Conservation (phyloP, 2,329 filamentous ascomycete genomes). For the Blumeriella jaapii region DNA sequence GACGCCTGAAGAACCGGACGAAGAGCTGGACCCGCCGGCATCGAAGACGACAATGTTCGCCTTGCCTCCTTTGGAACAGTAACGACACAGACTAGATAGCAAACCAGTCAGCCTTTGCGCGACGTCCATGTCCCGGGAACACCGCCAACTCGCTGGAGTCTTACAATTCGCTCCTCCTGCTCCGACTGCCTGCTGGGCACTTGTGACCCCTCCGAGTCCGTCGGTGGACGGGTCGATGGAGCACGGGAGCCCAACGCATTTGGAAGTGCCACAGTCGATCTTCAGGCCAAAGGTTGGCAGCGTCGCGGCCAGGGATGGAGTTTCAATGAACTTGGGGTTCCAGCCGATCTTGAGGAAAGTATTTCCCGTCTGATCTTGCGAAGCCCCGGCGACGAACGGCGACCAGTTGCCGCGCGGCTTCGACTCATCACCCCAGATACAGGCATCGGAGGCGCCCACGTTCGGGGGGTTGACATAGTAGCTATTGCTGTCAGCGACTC, state of each 20-base stretch:
- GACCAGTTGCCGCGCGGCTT: conserved; percentile 64
- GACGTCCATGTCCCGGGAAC: no score
- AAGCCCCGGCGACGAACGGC: conserved; percentile 66
- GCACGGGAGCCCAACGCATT: conserved; percentile 66
- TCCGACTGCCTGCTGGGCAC: conserved; percentile 41
- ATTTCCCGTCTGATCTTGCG: conserved; percentile 50
- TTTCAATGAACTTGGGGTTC: conserved; percentile 62
- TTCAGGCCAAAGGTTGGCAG: conserved; percentile 56
- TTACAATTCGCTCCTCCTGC: conserved; percentile 57
- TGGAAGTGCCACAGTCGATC: conserved; percentile 53
- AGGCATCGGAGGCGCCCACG: conserved; percentile 45
- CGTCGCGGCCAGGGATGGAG: conserved; percentile 29
- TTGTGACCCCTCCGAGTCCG: conserved; percentile 46
- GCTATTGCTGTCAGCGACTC: conserved; percentile 30
- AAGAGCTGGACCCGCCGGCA: conserved; percentile 16
- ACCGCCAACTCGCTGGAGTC: no score
- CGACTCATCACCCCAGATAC: conserved; percentile 56
- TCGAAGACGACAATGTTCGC: conserved; percentile 56
- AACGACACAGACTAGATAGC: conserved; percentile 72
- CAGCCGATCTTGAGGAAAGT: conserved; percentile 68
- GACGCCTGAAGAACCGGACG: conserved; percentile 1
- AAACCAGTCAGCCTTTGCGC: no score
- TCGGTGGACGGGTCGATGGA: conserved; percentile 50
- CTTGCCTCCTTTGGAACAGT: conserved; percentile 56
- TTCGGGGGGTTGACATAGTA: conserved; percentile 74